Conservation (phyloP, 2,329 filamentous ascomycete genomes). For the Venturia effusa region DNA sequence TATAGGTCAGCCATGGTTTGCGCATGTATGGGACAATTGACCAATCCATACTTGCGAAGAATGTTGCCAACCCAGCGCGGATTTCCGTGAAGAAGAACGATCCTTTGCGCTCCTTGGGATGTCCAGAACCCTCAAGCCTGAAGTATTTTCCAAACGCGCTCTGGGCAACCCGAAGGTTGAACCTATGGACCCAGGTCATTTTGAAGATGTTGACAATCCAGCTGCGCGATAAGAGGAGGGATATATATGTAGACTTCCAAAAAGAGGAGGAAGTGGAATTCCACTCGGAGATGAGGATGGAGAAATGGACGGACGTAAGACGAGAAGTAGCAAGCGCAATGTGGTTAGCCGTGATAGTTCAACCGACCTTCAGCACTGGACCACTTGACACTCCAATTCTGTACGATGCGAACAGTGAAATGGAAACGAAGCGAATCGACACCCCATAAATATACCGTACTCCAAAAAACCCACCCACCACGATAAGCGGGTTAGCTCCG, state of each 20-base stretch:
- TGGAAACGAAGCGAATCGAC: neutral
- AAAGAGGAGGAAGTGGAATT: neutral
- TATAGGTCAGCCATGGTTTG: conserved; percentile 5
- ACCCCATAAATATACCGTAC: neutral
- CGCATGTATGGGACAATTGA: conserved; percentile 43
- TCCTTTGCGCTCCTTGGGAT: conserved; percentile 62
- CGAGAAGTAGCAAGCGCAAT: neutral
- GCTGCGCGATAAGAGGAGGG: neutral
- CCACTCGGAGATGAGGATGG: neutral
- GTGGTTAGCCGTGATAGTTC: neutral
- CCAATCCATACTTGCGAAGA: conserved; percentile 28
- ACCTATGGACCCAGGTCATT: conserved; percentile 20
- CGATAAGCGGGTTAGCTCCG: neutral
- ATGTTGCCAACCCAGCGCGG: conserved; percentile 67
- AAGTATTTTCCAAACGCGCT: conserved; percentile 41
- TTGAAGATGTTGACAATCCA: neutral
- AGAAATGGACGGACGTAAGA: neutral
- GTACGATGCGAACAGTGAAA: neutral
- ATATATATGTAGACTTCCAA: neutral
- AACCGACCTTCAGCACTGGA: neutral
- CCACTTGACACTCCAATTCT: neutral
- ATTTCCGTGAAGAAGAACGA: conserved; percentile 76
- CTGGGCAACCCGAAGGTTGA: conserved; percentile 24
- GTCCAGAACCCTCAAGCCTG: conserved; percentile 68
- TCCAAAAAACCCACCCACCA: neutral